Conservation (phyloP, 441 rosid genomes). For the Gossypium aridum region DNA sequence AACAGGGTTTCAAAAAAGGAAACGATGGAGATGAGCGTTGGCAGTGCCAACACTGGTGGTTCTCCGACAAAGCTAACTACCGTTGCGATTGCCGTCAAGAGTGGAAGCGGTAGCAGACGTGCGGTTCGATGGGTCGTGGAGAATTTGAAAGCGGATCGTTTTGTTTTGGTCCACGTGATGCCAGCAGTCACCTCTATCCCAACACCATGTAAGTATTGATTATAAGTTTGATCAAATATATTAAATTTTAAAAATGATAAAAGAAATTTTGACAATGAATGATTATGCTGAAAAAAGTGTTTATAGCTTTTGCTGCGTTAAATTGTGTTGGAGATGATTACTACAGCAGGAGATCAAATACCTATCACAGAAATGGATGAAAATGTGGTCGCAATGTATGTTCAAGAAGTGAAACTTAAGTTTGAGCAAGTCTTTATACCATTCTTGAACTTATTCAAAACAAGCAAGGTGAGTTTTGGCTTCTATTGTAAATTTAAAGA, state of each 20-base stretch:
- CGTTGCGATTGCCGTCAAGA: slow-evolving; percentile 69
- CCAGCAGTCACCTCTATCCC: slow-evolving; percentile 59
- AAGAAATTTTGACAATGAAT: neutral
- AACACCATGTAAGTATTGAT: slow-evolving; percentile 53
- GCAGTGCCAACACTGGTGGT: slow-evolving; percentile 8
- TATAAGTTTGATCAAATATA: neutral
- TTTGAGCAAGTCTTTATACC: slow-evolving; percentile 44
- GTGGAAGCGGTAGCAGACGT: slow-evolving; percentile 72
- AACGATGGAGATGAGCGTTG: slow-evolving; percentile 12
- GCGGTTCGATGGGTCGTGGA: slow-evolving; percentile 81
- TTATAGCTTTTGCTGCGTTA: neutral
- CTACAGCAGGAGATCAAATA: slow-evolving; percentile 49
- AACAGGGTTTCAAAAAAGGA: neutral
- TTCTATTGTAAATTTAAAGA: neutral
- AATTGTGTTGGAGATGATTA: neutral
- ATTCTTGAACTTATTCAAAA: slow-evolving; percentile 49
- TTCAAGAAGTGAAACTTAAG: slow-evolving; percentile 51
- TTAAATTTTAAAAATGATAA: neutral
- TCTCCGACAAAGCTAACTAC: slow-evolving; percentile 24
- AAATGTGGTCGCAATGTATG: slow-evolving; percentile 56
- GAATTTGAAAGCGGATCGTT: slow-evolving; percentile 45
- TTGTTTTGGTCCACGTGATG: slow-evolving; percentile 65
- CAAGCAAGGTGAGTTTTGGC: slow-evolving; percentile 23
- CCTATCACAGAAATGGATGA: slow-evolving; percentile 62
- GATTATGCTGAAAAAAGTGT: neutral